A percentile compares a stretch with the other conserved stretches of the same genome.
Conservation (phyloP, 2,329 filamentous ascomycete species). For the Ceratocystis cubensis region DNA sequence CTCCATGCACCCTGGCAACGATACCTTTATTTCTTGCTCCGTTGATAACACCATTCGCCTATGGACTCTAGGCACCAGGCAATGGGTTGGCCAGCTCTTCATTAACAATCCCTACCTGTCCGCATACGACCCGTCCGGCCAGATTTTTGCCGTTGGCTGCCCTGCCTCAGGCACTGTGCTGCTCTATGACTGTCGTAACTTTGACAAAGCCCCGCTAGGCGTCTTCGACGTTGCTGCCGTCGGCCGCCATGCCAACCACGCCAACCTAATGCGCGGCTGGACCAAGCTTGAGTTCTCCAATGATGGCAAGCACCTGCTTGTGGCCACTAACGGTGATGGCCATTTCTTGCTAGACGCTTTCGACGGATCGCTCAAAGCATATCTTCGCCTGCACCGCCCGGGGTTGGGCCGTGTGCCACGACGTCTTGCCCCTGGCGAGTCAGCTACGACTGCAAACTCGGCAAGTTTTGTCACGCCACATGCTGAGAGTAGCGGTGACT, state of each 20-base stretch:
- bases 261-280: slow-evolving; percentile 60
- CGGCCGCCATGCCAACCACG: slow-evolving; percentile 36
- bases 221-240: slow-evolving; percentile 65
- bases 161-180: slow-evolving; percentile 67
- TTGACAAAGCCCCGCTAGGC: slow-evolving; percentile 79
- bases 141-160: slow-evolving; percentile 80
- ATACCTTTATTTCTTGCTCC: slow-evolving; percentile 85
- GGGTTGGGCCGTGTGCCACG: slow-evolving; percentile 40
- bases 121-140: slow-evolving; percentile 83
- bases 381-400: slow-evolving; percentile 48
- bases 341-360: slow-evolving; percentile 95
- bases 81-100: slow-evolving; percentile 67
- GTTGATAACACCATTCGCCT: slow-evolving; percentile 82
- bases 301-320: slow-evolving; percentile 74
- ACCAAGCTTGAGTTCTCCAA: slow-evolving; percentile 92
- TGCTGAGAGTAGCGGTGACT: slow-evolving; percentile 57
- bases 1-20: slow-evolving; percentile 69
- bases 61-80: slow-evolving; percentile 75
- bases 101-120: slow-evolving; percentile 70
- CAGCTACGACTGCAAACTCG: slow-evolving; percentile 25
- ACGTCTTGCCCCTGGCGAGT: slow-evolving; percentile 43
- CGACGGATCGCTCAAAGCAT: slow-evolving; percentile 64
- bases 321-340: slow-evolving; percentile 71
- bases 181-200: slow-evolving; percentile 88
- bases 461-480: slow-evolving; percentile 27